These are phyloP conservation scores for Chaetothyriales sp. DNA, from an alignment of 2,329 filamentous ascomycete genomes.

Conservation along the genomic window DNA sequence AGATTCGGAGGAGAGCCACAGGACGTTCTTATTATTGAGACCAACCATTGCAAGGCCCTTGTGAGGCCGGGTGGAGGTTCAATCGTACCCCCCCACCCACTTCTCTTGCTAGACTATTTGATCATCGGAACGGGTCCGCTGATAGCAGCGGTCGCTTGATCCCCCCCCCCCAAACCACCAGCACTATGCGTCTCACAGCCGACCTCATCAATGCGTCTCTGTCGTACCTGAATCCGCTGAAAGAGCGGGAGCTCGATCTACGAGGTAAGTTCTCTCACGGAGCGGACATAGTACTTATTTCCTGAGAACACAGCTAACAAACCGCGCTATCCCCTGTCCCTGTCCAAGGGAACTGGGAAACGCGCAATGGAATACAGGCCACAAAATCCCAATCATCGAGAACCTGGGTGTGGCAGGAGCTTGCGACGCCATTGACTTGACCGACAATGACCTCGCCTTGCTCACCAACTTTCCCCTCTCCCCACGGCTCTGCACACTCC, in stretches of 20 bases:
- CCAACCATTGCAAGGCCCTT: no score
- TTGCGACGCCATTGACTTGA: slow-evolving; percentile 90
- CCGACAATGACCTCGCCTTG: slow-evolving; percentile 88
- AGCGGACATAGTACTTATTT: slow-evolving; percentile 78
- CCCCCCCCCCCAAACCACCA: not conserved
- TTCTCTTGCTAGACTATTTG: not conserved
- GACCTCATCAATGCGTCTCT: slow-evolving; percentile 90
- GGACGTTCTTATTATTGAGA: no score
- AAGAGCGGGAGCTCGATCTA: slow-evolving; percentile 97
- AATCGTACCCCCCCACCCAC: no score
- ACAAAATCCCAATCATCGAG: slow-evolving; percentile 94
- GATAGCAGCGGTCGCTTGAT: not conserved
- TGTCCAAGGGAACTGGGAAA: not conserved
- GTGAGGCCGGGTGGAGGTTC: no score
- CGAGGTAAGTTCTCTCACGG: slow-evolving; percentile 92
- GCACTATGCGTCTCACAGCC: slow-evolving; percentile 76
- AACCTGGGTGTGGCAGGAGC: slow-evolving; percentile 91
- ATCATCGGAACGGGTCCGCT: not conserved
- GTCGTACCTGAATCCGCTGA: slow-evolving; percentile 96
- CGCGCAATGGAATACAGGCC: slow-evolving; percentile 50
- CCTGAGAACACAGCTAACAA: slow-evolving; percentile 71
- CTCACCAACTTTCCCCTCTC: slow-evolving; percentile 88
- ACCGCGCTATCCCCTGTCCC: slow-evolving; percentile 32
- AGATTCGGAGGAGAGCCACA: not conserved
- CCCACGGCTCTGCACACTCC: slow-evolving; percentile 71